phyloP scores from a whole-genome alignment of 2,329 filamentous ascomycete genomes.

The Metarhizium brunneum region DNA sequence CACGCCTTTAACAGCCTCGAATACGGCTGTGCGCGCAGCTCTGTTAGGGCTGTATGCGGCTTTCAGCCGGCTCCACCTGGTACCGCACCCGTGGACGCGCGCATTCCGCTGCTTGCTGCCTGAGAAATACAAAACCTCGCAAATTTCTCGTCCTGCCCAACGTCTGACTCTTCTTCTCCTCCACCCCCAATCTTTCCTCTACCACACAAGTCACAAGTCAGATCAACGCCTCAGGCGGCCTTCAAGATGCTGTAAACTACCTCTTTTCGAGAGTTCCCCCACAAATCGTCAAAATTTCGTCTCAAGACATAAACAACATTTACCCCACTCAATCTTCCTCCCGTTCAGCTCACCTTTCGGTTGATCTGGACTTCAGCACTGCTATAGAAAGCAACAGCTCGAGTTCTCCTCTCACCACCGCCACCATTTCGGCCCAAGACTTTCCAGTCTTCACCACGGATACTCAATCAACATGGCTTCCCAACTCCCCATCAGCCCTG shows the following conservation, averaged over 20 bases:
- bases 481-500: conserved; percentile 55
- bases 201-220: conserved; percentile 21
- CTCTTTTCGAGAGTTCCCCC: conserved; percentile 27
- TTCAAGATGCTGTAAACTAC: conserved; percentile 51
- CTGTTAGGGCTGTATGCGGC: conserved; percentile 3
- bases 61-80: neutral
- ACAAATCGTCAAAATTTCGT: conserved; percentile 45
- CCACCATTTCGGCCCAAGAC: conserved; percentile 56
- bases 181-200: conserved; percentile 22
- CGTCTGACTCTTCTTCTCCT: conserved; percentile 18
- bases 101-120: conserved; percentile 27
- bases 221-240: conserved; percentile 27
- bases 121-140: conserved; percentile 36
- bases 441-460: conserved; percentile 74
- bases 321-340: conserved; percentile 36
- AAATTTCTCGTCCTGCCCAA: conserved; percentile 11
- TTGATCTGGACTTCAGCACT: conserved; percentile 59
- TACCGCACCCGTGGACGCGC: conserved; percentile 9
- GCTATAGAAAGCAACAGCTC: conserved; percentile 48
- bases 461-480: conserved; percentile 73
- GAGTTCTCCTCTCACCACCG: conserved; percentile 44
- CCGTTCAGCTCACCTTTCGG: conserved; percentile 44
- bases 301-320: conserved; percentile 28
- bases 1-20: conserved; percentile 1
- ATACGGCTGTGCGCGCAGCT: neutral